These are phyloP conservation scores for Lachnellula occidentalis DNA, from an alignment of 2,329 filamentous ascomycete species.

Conservation along the genomic window DNA sequence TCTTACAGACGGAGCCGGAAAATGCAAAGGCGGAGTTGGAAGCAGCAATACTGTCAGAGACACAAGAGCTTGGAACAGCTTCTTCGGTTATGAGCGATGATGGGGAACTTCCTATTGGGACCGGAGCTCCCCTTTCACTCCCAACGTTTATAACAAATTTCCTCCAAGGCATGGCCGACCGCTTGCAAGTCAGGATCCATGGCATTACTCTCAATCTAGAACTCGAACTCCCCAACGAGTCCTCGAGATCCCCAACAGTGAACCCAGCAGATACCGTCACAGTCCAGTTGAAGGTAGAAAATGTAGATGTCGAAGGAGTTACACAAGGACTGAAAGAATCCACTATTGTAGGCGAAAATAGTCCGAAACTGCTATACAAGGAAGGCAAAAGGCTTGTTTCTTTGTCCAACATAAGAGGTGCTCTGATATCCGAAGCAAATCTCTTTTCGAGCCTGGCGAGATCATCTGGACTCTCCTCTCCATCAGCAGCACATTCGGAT, in stretches of 20 bases:
- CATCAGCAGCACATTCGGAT: slow-evolving; percentile 43
- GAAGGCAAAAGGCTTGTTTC: slow-evolving; percentile 61
- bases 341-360: slow-evolving; percentile 23
- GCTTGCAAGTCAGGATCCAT: slow-evolving; percentile 60
- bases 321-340: slow-evolving; percentile 35
- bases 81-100: slow-evolving; percentile 55
- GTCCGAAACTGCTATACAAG: slow-evolving; percentile 37
- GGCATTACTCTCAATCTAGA: slow-evolving; percentile 63
- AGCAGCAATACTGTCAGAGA: slow-evolving; percentile 59
- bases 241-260: slow-evolving; percentile 32
- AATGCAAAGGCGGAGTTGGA: slow-evolving; percentile 64
- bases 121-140: slow-evolving; percentile 62
- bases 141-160: slow-evolving; percentile 67
- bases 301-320: slow-evolving; percentile 62
- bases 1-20: slow-evolving; percentile 64
- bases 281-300: slow-evolving; percentile 59
- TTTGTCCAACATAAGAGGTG: slow-evolving; percentile 58
- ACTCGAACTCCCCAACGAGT: slow-evolving; percentile 48
- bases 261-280: slow-evolving; percentile 49
- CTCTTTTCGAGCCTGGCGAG: slow-evolving; percentile 56
- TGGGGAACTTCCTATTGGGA: slow-evolving; percentile 56
- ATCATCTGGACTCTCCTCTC: slow-evolving; percentile 54
- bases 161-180: slow-evolving; percentile 67
- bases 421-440: slow-evolving; percentile 61
- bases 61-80: slow-evolving; percentile 57